Conservation (phyloP, 2,329 filamentous ascomycete species). For the Hypoxylon sp. region DNA sequence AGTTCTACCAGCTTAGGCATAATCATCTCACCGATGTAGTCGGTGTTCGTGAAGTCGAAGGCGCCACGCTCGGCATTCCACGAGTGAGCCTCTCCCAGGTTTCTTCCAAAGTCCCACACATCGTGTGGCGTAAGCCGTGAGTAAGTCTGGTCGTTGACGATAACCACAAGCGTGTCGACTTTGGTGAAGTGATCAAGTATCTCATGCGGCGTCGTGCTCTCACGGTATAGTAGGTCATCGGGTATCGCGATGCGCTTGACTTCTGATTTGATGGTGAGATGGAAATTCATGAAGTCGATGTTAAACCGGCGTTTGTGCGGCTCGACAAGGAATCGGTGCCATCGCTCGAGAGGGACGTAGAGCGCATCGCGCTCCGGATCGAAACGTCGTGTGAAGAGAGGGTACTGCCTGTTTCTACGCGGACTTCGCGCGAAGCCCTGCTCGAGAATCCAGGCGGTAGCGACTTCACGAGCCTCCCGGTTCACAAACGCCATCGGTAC, state of each 20-base stretch:
- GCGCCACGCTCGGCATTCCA: too few relatives aligned
- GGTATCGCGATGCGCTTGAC: neutral
- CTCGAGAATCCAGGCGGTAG: slow-evolving; percentile 35
- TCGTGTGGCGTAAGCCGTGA: too few relatives aligned
- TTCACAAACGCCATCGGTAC: slow-evolving; percentile 42
- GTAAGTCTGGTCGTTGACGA: neutral
- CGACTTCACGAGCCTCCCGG: slow-evolving; percentile 39
- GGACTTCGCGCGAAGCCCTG: slow-evolving; percentile 18
- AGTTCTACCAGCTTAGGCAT: too few relatives aligned
- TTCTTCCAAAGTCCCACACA: too few relatives aligned
- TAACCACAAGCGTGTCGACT: neutral
- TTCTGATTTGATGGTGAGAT: neutral
- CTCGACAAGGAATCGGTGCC: slow-evolving; percentile 43
- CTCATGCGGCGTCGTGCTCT: neutral
- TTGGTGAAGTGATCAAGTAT: neutral
- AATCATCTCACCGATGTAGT: too few relatives aligned
- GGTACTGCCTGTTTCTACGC: neutral
- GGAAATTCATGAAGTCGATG: neutral
- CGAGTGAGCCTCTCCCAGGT: too few relatives aligned
- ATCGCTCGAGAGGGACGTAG: slow-evolving; percentile 29
- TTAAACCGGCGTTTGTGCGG: too few relatives aligned
- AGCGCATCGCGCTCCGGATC: slow-evolving; percentile 16
- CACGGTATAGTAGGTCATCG: neutral
- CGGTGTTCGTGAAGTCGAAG: too few relatives aligned
- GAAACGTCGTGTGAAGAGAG: slow-evolving; percentile 23